phyloP scores from a whole-genome alignment of 2,329 filamentous ascomycete species.

The Amauroascus niger region DNA sequence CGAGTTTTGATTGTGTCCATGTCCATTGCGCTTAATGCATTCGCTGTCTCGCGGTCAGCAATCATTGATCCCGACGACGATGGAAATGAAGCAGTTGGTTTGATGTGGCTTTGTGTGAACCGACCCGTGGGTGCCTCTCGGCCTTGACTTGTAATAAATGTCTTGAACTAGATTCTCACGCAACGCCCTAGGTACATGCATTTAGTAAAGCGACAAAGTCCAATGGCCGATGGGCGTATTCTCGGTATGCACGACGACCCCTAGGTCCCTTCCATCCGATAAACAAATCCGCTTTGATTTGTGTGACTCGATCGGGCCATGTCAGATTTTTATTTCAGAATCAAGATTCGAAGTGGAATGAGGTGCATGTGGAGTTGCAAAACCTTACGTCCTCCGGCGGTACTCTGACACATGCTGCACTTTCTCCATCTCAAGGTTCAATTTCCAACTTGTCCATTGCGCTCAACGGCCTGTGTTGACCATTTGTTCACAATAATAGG shows the following conservation, averaged over 20 bases:
- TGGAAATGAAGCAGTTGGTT: slow-evolving; percentile 65
- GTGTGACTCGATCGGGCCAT: slow-evolving; percentile 62
- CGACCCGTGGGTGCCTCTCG: slow-evolving; percentile 33
- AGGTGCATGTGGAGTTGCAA: slow-evolving; percentile 64
- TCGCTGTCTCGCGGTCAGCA: slow-evolving; percentile 53
- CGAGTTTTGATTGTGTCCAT: slow-evolving; percentile 66
- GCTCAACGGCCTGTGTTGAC: not conserved
- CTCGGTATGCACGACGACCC: slow-evolving; percentile 54
- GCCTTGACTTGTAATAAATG: slow-evolving; percentile 24
- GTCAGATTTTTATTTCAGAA: slow-evolving; percentile 71
- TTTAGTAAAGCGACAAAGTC: slow-evolving; percentile 55
- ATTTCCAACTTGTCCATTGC: not conserved
- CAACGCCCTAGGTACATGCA: slow-evolving; percentile 28
- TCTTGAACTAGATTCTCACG: slow-evolving; percentile 24
- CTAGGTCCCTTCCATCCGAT: slow-evolving; percentile 60
- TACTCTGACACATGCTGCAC: slow-evolving; percentile 67
- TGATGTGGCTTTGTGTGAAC: slow-evolving; percentile 69
- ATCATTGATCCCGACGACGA: slow-evolving; percentile 63
- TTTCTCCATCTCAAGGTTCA: slow-evolving; percentile 60
- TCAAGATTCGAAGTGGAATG: slow-evolving; percentile 60
- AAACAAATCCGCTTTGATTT: slow-evolving; percentile 63
- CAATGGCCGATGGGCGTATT: slow-evolving; percentile 57
- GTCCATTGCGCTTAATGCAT: slow-evolving; percentile 61
- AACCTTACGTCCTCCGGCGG: slow-evolving; percentile 62
- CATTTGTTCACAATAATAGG: slow-evolving; percentile 4